Conservation (phyloP, 345 rosid genomes). For the Boechera divaricarpa region DNA sequence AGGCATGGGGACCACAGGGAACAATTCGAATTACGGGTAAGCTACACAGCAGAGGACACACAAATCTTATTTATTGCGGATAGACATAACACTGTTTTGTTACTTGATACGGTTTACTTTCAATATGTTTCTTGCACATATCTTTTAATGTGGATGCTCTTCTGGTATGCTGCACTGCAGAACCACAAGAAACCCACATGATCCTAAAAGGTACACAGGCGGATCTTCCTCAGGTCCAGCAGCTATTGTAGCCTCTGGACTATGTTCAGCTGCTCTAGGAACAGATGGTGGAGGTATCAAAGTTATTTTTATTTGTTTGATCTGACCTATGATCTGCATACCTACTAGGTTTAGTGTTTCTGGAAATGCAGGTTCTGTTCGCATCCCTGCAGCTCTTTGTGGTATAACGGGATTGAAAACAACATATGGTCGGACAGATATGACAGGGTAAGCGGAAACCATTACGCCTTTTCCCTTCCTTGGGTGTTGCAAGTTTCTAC, state of each 20-base stretch:
- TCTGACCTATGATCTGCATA: conserved; percentile 7
- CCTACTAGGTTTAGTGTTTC: conserved; percentile 32
- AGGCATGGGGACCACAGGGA: conserved; percentile 97
- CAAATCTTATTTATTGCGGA: conserved; percentile 1
- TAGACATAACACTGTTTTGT: conserved; percentile 5
- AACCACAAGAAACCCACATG: conserved; percentile 93
- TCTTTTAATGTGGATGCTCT: conserved; percentile 1
- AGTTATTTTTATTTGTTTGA: conserved; percentile 28
- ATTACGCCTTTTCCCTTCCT: neutral
- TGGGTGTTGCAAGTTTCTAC: neutral
- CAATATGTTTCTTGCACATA: neutral
- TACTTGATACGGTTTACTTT: conserved; percentile 23
- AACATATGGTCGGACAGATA: conserved; percentile 78
- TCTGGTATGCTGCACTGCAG: conserved; percentile 49
- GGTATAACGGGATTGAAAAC: conserved; percentile 90
- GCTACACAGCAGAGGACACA: conserved; percentile 31
- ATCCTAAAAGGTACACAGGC: conserved; percentile 80
- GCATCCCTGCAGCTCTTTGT: conserved; percentile 83
- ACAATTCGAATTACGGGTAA: conserved; percentile 91
- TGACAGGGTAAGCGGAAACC: conserved; percentile 60
- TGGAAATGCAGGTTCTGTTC: conserved; percentile 72
- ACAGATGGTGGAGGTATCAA: conserved; percentile 92
- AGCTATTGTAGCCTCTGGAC: conserved; percentile 88
- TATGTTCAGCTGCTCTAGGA: conserved; percentile 94
- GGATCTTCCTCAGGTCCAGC: conserved; percentile 97